These are phyloP conservation scores for Podospora australis DNA, from an alignment of 495 filamentous ascomycete species.

Conservation along the genomic window DNA sequence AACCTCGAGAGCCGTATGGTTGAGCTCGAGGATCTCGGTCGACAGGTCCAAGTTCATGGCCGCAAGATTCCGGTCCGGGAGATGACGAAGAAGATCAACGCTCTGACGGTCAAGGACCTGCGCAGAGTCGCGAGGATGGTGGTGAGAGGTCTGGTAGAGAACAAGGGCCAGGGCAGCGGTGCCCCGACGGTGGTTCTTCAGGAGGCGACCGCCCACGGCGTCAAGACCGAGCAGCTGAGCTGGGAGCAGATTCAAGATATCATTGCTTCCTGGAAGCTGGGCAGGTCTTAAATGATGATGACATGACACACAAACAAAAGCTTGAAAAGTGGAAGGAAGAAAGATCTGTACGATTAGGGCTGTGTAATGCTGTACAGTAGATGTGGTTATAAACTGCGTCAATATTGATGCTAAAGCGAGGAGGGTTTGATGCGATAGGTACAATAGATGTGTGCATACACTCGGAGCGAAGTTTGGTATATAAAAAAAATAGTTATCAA, in stretches of 20 bases:
- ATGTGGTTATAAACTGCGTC: no score
- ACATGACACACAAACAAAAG: conserved; percentile 1
- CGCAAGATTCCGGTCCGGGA: conserved; percentile 83
- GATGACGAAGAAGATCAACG: conserved; percentile 86
- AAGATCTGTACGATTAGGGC: conserved; percentile 7
- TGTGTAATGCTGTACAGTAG: no score
- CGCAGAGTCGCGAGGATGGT: conserved; percentile 76
- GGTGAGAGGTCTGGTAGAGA: conserved; percentile 68
- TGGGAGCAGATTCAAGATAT: conserved; percentile 87
- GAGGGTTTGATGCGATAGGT: no score
- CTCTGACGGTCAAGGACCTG: conserved; percentile 73
- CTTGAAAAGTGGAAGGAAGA: neutral
- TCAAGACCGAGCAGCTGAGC: conserved; percentile 45
- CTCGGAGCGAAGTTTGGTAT: no score
- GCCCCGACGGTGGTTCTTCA: conserved; percentile 93
- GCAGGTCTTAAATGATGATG: conserved; percentile 33
- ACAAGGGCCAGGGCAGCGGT: conserved; percentile 72
- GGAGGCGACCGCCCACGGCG: conserved; percentile 68
- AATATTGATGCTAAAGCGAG: no score
- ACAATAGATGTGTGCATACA: no score
- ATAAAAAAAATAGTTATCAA: no score
- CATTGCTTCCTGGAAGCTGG: conserved; percentile 78
- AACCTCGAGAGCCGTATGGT: conserved; percentile 97
- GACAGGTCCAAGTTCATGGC: conserved; percentile 93
- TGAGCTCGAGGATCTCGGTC: conserved; percentile 93